These are phyloP conservation scores for Yamadazyma sp. DNA, from an alignment of 805 yeast species.

Conservation along the genomic window DNA sequence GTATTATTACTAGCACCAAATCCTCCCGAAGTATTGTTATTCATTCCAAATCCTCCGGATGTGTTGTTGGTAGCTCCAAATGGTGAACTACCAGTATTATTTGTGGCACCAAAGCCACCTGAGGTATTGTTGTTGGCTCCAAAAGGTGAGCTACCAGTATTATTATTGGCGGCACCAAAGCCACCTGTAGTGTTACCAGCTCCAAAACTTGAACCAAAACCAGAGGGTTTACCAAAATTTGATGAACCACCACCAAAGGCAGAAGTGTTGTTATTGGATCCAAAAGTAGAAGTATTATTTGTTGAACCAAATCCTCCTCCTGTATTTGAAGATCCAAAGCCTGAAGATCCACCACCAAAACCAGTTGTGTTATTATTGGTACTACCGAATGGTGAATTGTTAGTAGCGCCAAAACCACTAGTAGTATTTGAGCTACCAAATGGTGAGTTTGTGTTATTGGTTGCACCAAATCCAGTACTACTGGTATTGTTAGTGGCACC, in stretches of 20 bases:
- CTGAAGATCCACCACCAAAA: slow-evolving; percentile 24
- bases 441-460: slow-evolving; percentile 19
- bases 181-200: slow-evolving; percentile 22
- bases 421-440: slow-evolving; percentile 22
- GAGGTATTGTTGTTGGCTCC: slow-evolving; percentile 29
- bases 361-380: slow-evolving; percentile 15
- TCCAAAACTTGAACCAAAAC: slow-evolving; percentile 26
- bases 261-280: slow-evolving; percentile 19
- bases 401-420: slow-evolving; percentile 30
- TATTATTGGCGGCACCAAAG: slow-evolving; percentile 20
- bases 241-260: slow-evolving; percentile 1
- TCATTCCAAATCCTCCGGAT: slow-evolving; percentile 29
- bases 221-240: slow-evolving; percentile 4
- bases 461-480: slow-evolving; percentile 30
- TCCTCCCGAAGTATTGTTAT: slow-evolving; percentile 9
- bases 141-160: slow-evolving; percentile 20
- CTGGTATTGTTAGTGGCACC: slow-evolving; percentile 27
- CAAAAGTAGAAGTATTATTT: slow-evolving; percentile 21
- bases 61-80: slow-evolving; percentile 22
- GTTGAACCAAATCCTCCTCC: slow-evolving; percentile 22
- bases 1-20: slow-evolving; percentile 22
- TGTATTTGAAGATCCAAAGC: slow-evolving; percentile 4
- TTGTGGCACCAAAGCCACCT: slow-evolving; percentile 31
- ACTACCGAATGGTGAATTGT: slow-evolving; percentile 23
- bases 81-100: slow-evolving; percentile 18